Percentiles rank a stretch among this genome's conserved stretches.
Conservation (phyloP, 108 stramenopile genomes). For the Seminavis robusta region DNA sequence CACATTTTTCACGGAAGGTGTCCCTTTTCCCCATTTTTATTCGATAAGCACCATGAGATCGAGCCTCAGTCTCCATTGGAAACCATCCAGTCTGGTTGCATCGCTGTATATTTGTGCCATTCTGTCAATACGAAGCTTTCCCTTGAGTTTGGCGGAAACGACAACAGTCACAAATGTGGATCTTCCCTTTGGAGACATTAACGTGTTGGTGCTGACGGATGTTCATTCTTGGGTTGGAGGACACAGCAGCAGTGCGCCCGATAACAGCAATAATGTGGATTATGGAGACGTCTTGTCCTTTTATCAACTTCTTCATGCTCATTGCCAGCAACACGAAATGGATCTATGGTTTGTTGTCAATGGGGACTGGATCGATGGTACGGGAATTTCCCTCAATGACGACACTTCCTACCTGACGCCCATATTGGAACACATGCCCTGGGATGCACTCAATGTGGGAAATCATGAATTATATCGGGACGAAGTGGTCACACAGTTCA, state of each 20-base stretch:
- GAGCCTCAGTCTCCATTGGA: no score
- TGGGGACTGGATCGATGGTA: constrained; percentile 65
- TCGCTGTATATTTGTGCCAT: no score
- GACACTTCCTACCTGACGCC: constrained; percentile 43
- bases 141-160: no score
- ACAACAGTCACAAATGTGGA: no score
- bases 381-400: constrained; percentile 31
- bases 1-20: no score
- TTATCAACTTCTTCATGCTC: constrained; percentile 44
- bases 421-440: constrained; percentile 71
- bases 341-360: constrained; percentile 68
- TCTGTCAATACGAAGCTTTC: no score
- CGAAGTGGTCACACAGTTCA: constrained; percentile 31
- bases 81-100: no score
- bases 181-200: constrained; percentile 52
- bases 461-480: constrained; percentile 68
- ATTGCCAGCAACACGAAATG: constrained; percentile 5
- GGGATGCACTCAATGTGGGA: constrained; percentile 65
- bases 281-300: constrained; percentile 70
- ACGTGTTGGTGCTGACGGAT: constrained; percentile 69
- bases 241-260: constrained; percentile 45
- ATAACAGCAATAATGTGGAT: constrained; percentile 62
- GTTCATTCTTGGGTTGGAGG: constrained; percentile 73
- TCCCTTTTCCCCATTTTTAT: no score
- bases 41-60: no score